Conservation (phyloP, 139 green algal genomes). For the Coelastrella sp. region DNA sequence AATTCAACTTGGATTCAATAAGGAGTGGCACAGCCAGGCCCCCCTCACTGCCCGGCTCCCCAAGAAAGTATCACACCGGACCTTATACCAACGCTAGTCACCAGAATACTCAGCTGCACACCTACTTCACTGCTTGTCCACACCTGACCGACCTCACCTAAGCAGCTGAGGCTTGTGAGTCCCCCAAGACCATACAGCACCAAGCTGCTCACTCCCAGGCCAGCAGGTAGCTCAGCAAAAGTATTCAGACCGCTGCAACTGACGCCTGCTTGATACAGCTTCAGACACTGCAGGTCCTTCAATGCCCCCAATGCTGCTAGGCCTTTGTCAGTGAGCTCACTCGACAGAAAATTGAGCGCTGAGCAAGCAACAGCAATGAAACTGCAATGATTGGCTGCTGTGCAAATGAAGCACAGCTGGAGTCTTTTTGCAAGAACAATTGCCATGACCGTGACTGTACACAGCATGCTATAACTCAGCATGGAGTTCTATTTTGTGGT, state of each 20-base stretch:
- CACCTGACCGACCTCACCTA: conserved; percentile 7
- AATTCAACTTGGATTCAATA: too few relatives aligned
- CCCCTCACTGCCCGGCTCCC: too few relatives aligned
- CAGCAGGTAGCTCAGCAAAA: background rate
- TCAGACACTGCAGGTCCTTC: conserved; percentile 7
- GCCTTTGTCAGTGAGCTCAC: conserved; percentile 17
- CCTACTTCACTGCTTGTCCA: background rate
- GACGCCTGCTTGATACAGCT: conserved; percentile 32
- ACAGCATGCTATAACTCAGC: background rate
- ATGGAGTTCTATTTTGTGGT: too few relatives aligned
- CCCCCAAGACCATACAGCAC: conserved; percentile 18
- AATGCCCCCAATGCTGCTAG: background rate
- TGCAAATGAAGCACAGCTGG: background rate
- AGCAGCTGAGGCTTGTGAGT: background rate
- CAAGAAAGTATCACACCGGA: too few relatives aligned
- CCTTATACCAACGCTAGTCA: background rate
- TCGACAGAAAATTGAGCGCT: background rate
- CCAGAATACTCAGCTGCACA: background rate
- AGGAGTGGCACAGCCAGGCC: too few relatives aligned
- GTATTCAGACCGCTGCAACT: background rate
- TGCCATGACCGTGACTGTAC: background rate
- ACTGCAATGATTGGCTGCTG: background rate
- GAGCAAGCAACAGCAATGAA: background rate
- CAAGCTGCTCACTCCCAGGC: background rate
- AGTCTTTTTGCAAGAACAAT: too few relatives aligned